phyloP scores from a whole-genome alignment of 2,329 filamentous ascomycete species.

The Emergomyces orientalis region DNA sequence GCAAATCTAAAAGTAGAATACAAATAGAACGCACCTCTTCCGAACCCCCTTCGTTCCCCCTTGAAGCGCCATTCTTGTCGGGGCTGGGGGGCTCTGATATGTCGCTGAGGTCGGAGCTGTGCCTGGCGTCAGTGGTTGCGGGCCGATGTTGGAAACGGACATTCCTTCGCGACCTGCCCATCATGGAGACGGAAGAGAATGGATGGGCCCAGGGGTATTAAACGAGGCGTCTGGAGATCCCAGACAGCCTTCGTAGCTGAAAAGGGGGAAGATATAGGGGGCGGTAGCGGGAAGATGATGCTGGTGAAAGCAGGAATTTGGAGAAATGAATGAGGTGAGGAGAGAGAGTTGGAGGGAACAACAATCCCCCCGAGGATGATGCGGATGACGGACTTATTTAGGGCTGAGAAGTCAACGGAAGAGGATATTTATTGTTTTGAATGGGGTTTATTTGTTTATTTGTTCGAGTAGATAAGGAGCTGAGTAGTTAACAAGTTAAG shows the following conservation, averaged over 20 bases:
- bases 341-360: not conserved
- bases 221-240: constrained; percentile 1
- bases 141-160: constrained; percentile 50
- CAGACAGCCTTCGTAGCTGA: constrained; percentile 3
- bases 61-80: constrained; percentile 34
- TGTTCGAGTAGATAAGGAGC: no score
- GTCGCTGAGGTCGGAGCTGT: constrained; percentile 48
- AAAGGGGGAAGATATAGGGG: not conserved
- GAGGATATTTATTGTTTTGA: not conserved
- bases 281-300: not conserved
- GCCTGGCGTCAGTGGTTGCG: constrained; percentile 40
- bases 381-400: not conserved
- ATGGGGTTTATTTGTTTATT: no score
- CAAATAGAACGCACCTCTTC: constrained; percentile 16
- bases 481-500: no score
- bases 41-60: constrained; percentile 26
- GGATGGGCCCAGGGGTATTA: not conserved
- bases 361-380: not conserved
- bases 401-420: not conserved
- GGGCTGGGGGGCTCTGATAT: constrained; percentile 45
- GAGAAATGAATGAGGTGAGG: not conserved
- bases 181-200: constrained; percentile 21
- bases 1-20: not conserved
- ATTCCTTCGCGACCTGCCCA: constrained; percentile 48
- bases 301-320: not conserved